phyloP scores from a whole-genome alignment of 495 filamentous ascomycete genomes.

The Hyaloscypha finlandica region DNA sequence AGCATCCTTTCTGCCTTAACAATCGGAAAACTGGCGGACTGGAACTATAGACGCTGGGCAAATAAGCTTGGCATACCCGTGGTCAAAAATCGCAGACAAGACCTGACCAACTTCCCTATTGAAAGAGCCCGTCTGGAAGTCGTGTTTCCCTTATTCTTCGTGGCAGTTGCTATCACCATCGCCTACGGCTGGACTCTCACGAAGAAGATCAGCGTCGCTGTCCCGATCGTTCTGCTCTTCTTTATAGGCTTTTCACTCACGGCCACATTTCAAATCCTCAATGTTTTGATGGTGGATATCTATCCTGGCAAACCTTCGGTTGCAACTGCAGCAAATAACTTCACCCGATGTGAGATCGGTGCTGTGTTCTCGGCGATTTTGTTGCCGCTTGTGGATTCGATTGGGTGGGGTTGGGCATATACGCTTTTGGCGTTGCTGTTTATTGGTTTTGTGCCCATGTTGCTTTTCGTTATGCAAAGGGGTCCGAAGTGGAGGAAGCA shows the following conservation, averaged over 20 bases:
- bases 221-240: slow-evolving; percentile 57
- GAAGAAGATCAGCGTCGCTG: slow-evolving; percentile 44
- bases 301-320: slow-evolving; percentile 62
- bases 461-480: slow-evolving; percentile 17
- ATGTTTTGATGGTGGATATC: slow-evolving; percentile 67
- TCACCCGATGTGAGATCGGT: slow-evolving; percentile 67
- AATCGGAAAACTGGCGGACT: slow-evolving; percentile 56
- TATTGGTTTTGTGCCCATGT: slow-evolving; percentile 17
- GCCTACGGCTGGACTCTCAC: slow-evolving; percentile 61
- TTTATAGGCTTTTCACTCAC: slow-evolving; percentile 52
- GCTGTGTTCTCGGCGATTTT: slow-evolving; percentile 67
- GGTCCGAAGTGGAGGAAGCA: slow-evolving; percentile 21
- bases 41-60: slow-evolving; percentile 55
- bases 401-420: slow-evolving; percentile 70
- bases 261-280: slow-evolving; percentile 50
- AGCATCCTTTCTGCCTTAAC: slow-evolving; percentile 60
- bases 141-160: slow-evolving; percentile 49
- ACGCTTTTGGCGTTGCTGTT: slow-evolving; percentile 55
- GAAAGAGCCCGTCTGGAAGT: slow-evolving; percentile 63
- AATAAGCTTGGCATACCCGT: slow-evolving; percentile 44
- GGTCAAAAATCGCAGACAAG: slow-evolving; percentile 47
- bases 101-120: slow-evolving; percentile 63
- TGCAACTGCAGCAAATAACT: slow-evolving; percentile 71
- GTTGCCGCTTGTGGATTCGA: slow-evolving; percentile 62
- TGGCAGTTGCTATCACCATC: slow-evolving; percentile 44